Conservation (phyloP, 139 green algal species). For the Closterium sp. region DNA sequence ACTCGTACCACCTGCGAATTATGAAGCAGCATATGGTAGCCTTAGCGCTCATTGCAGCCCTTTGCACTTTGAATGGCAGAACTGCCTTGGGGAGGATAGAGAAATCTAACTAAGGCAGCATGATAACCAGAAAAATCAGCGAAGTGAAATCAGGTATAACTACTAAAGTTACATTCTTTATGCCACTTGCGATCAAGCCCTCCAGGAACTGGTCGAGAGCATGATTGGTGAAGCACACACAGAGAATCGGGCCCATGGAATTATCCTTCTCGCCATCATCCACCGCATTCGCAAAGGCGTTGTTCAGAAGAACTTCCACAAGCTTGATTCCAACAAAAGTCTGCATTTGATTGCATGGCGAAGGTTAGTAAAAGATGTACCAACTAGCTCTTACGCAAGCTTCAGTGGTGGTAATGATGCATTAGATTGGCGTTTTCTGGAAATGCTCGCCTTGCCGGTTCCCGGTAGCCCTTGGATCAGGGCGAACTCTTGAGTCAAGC, state of each 20-base stretch:
- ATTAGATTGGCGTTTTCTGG: not conserved
- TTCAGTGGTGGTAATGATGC: not conserved
- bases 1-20: slow-evolving; percentile 57
- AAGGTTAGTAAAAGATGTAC: not conserved
- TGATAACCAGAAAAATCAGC: not conserved
- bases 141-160: not conserved
- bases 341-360: slow-evolving; percentile 41
- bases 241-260: slow-evolving; percentile 58
- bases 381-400: too few relatives aligned
- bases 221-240: slow-evolving; percentile 58
- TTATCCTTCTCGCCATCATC: not conserved
- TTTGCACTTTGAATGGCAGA: not conserved
- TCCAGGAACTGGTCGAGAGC: slow-evolving; percentile 74
- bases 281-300: slow-evolving; percentile 49
- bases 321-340: slow-evolving; percentile 68
- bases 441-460: slow-evolving; percentile 53
- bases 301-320: slow-evolving; percentile 59
- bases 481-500: slow-evolving; percentile 61
- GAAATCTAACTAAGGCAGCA: not conserved
- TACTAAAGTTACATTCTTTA: slow-evolving; percentile 34
- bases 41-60: too few relatives aligned
- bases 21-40: not conserved
- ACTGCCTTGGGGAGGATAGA: not conserved
- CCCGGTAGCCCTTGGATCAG: slow-evolving; percentile 75
- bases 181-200: slow-evolving; percentile 59